phyloP scores from a whole-genome alignment of 192 early-diverging fungal species.

The Rhizophagus clarus region DNA sequence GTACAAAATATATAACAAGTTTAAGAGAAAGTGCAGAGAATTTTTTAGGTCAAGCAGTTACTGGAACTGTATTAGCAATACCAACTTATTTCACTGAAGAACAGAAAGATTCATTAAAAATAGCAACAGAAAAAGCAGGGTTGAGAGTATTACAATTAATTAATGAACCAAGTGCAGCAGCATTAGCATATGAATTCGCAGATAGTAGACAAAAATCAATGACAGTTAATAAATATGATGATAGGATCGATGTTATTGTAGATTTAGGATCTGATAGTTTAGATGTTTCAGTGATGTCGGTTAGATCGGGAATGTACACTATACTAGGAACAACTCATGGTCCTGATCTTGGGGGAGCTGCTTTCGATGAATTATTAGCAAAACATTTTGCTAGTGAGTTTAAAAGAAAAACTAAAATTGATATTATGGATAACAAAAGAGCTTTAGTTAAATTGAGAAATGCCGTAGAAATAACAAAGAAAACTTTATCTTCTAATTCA shows the following conservation, averaged over 20 bases:
- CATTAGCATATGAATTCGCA: constrained; percentile 75
- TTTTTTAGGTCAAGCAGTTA: constrained; percentile 79
- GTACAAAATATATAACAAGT: constrained; percentile 77
- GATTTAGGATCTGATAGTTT: constrained; percentile 89
- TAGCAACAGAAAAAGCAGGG: constrained; percentile 74
- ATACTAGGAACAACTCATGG: constrained; percentile 80
- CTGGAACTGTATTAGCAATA: constrained; percentile 81
- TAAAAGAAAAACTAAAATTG: constrained; percentile 81
- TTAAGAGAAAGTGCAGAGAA: constrained; percentile 87
- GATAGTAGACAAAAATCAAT: constrained; percentile 46
- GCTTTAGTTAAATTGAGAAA: constrained; percentile 80
- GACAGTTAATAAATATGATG: constrained; percentile 38
- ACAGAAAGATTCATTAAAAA: constrained; percentile 67
- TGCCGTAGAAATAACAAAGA: constrained; percentile 92
- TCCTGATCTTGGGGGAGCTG: constrained; percentile 77
- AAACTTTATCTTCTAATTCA: constrained; percentile 76
- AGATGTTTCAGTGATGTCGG: constrained; percentile 77
- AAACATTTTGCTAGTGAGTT: constrained; percentile 85
- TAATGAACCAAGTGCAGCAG: constrained; percentile 89
- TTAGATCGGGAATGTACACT: constrained; percentile 82
- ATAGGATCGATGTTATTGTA: constrained; percentile 81
- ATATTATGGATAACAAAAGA: constrained; percentile 74
- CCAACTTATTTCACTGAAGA: constrained; percentile 82
- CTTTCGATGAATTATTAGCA: constrained; percentile 83
- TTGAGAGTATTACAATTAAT: constrained; percentile 81